phyloP scores from a whole-genome alignment of 306 rosid genomes.

The Lagenaria siceraria region DNA sequence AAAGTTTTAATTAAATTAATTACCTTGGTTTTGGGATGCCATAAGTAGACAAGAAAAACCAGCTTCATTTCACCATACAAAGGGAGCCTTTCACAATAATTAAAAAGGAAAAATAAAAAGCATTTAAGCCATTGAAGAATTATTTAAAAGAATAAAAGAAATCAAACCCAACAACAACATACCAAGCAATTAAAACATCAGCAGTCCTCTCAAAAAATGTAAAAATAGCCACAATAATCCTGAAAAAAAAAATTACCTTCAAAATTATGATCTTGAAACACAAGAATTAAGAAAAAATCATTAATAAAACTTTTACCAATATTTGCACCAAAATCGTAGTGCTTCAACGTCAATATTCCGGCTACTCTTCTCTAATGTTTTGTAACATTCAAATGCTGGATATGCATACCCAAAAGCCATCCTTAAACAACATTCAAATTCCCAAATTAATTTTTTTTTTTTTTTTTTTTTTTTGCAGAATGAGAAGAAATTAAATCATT shows the following conservation, averaged over 20 bases:
- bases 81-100: neutral
- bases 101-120: neutral
- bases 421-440: slow-evolving; percentile 16
- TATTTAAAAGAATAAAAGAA: neutral
- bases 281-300: neutral
- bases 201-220: slow-evolving; percentile 55
- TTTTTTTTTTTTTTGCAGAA: neutral
- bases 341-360: slow-evolving; percentile 34
- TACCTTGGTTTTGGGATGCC: slow-evolving; percentile 17
- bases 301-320: slow-evolving; percentile 35
- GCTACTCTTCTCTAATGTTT: slow-evolving; percentile 55
- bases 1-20: too few species aligned
- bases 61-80: slow-evolving; percentile 13
- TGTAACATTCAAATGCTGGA: slow-evolving; percentile 87
- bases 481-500: too few species aligned
- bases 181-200: slow-evolving; percentile 66
- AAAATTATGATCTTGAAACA: neutral
- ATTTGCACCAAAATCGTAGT: slow-evolving; percentile 92
- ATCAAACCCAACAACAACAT: neutral
- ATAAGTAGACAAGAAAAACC: slow-evolving; percentile 2
- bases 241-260: slow-evolving; percentile 2
- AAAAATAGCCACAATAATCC: slow-evolving; percentile 74
- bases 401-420: slow-evolving; percentile 75
- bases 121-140: neutral
- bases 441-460: neutral